Evolutionary conservation across 257 asterid genomes (phyloP).

Genomic region (Apocynum venetum): DNA sequence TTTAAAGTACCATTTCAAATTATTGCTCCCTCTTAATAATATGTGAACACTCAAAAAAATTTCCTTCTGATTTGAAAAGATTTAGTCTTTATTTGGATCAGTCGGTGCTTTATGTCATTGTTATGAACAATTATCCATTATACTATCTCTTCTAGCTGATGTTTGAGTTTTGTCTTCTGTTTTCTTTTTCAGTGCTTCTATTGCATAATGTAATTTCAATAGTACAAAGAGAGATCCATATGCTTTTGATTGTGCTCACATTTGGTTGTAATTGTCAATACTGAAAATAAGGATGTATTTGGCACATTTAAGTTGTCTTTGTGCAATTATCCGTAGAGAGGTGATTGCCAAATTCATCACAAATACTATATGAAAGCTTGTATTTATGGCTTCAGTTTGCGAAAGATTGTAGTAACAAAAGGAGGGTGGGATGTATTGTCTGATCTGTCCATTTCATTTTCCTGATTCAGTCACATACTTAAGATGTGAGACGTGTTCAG

Average conservation of each 20-base stretch:
- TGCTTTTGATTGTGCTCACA: not conserved
- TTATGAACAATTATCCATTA: not conserved
- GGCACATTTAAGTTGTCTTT: not conserved
- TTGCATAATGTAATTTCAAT: not conserved
- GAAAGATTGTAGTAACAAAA: not conserved
- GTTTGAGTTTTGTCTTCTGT: not conserved
- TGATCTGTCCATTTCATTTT: no score
- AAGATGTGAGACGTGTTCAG: not conserved
- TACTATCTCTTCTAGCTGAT: not conserved
- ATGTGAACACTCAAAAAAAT: not conserved
- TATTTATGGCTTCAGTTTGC: not conserved
- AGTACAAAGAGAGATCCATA: not conserved
- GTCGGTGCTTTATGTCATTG: not conserved
- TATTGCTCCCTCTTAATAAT: not conserved
- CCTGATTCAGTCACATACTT: no score
- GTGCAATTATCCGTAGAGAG: no score
- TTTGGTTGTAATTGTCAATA: not conserved
- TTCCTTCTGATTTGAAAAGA: not conserved
- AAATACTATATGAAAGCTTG: not conserved
- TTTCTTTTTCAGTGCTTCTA: not conserved
- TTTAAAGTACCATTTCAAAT: not conserved
- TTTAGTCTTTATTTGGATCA: not conserved
- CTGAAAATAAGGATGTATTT: not conserved
- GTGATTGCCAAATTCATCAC: not conserved
- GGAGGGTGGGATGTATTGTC: not conserved